Conservation (phyloP, 1,139 yeast species). For the Geotrichum fermentans region DNA sequence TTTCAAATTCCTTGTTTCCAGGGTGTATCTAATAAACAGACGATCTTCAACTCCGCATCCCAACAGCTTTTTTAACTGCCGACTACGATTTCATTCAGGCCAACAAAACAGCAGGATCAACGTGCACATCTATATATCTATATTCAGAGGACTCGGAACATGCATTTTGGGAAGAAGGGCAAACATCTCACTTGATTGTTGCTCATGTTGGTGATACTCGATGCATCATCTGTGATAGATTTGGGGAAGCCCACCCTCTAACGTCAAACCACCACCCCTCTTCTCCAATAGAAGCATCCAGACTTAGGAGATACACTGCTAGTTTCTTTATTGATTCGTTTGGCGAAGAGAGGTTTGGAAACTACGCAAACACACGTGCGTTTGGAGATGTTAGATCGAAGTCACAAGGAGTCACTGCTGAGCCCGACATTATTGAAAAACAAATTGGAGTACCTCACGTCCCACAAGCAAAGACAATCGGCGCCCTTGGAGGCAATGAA, state of each 20-base stretch:
- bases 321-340: constrained; percentile 82
- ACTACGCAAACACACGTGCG: constrained; percentile 85
- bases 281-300: constrained; percentile 67
- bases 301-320: constrained; percentile 67
- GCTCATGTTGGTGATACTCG: constrained; percentile 96
- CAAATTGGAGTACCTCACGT: constrained; percentile 47
- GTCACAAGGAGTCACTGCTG: constrained; percentile 80
- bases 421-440: constrained; percentile 76
- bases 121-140: constrained; percentile 74
- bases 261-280: constrained; percentile 86
- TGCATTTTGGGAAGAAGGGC: constrained; percentile 65
- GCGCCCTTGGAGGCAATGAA: constrained; percentile 58
- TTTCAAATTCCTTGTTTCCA: not conserved
- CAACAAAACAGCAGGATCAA: constrained; percentile 58
- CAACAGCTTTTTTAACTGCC: constrained; percentile 56
- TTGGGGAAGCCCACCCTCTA: constrained; percentile 73
- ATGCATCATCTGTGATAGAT: constrained; percentile 56
- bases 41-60: constrained; percentile 57
- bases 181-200: constrained; percentile 65
- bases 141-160: constrained; percentile 43
- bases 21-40: constrained; percentile 31
- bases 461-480: constrained; percentile 37
- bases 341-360: constrained; percentile 83
- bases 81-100: constrained; percentile 45
- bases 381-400: constrained; percentile 86